Base-by-base conservation (phyloP, 495 filamentous ascomycete genomes). In the Hypoxylon subgilvum region DNA sequence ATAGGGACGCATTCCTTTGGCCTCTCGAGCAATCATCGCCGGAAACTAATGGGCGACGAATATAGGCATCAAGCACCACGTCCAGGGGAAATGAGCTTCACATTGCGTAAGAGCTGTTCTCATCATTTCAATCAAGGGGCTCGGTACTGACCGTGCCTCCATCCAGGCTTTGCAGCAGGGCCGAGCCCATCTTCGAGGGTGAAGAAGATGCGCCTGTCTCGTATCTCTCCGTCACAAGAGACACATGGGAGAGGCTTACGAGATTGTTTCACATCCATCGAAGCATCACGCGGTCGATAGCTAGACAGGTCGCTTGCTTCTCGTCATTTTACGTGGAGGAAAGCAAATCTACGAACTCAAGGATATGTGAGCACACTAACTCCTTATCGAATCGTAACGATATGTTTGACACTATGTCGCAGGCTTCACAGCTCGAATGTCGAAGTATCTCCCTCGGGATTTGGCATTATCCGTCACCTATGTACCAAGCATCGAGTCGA, bases 401-500 rank as follows among this genome's bases (percentile, higher is more conserved):
- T 19, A 34, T 27, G 6, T 22, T 31, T 55, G 12, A 62, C 39
- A 30, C 10, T 17, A 4, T 13, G 9, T 27, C 5, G 6, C 7
- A 61, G 49, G 6, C 6, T 61, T 61, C 18, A 47, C 43, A n/a
- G 42, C 39, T 44, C 52, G 59, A 22, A 63, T 57, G 45, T 57
- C 52, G 10, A 17, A 39, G 8, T 43, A 18, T 16, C 47, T 51
- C 4, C 39, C 38, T 0, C 16, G 34, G 12, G 61, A 65, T 19
- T 6, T 65, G 1, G 57, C 55, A 3, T 8, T 65, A 13, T 59
- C 54, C 7, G 13, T 61, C 9, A 61, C 61, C 6, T 65, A 60
- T 34, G 14, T 54, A 14, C 61, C 54, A 5, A 41, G 56, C n/a
- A 59, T 38, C 2, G 45, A 51, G 6, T 45, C 45, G 1, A 61